Evolutionary conservation across 768 basidiomycete genomes (phyloP).

Genomic region (Podaxis sp.): DNA sequence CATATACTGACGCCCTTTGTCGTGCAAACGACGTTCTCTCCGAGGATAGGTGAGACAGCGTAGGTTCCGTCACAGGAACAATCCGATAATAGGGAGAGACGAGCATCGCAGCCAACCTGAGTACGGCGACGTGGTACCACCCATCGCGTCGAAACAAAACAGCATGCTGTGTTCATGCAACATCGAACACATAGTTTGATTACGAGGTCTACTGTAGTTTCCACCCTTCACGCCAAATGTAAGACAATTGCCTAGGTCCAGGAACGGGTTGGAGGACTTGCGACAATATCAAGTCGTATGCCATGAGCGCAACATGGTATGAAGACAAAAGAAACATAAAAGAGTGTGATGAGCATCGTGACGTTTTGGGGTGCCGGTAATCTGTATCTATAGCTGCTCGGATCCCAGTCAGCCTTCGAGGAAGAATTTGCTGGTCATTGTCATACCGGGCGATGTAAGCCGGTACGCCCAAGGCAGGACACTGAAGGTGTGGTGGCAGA

Average conservation of each 20-base stretch:
- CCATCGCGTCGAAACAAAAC: conserved; percentile 57
- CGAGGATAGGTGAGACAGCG: conserved; percentile 54
- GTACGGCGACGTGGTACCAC: conserved; percentile 39
- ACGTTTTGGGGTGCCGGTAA: neutral
- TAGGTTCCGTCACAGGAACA: conserved; percentile 55
- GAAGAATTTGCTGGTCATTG: neutral
- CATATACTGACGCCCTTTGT: conserved; percentile 61
- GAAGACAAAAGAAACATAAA: conserved; percentile 28
- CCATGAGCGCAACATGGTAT: conserved; percentile 29
- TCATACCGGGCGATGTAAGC: neutral
- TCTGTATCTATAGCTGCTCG: neutral
- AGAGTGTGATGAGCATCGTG: conserved; percentile 17
- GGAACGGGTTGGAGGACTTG: conserved; percentile 45
- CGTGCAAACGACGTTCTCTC: conserved; percentile 63
- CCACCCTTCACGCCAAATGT: conserved; percentile 66
- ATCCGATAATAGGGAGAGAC: conserved; percentile 47
- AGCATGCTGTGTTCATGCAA: conserved; percentile 57
- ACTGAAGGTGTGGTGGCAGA: neutral
- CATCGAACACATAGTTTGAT: conserved; percentile 41
- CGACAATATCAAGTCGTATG: conserved; percentile 32
- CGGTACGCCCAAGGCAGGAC: neutral
- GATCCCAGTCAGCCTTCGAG: neutral
- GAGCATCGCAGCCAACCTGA: conserved; percentile 8
- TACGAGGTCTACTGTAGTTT: conserved; percentile 52
- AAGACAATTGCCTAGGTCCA: conserved; percentile 48